Percentiles rank a stretch among this genome's conserved stretches.
phyloP scores from a whole-genome alignment of 2,329 filamentous ascomycete species.

The Pleomassaria siparia region DNA sequence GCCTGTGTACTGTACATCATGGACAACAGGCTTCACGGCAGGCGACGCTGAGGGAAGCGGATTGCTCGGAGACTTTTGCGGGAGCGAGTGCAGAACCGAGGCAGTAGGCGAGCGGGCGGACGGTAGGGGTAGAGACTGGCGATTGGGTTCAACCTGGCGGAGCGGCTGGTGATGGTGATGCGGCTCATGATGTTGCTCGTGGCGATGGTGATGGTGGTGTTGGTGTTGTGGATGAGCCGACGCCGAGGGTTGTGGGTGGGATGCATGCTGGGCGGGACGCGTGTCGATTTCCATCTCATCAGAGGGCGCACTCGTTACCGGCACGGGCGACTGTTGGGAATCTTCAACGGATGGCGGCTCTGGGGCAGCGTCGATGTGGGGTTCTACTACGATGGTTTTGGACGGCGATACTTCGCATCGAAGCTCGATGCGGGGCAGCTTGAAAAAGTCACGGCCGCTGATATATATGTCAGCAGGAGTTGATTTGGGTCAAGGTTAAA shows the following conservation, averaged over 20 bases:
- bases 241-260: conserved; percentile 19
- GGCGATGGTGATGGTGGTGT: conserved; percentile 16
- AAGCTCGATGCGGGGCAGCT: conserved; percentile 42
- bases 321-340: conserved; percentile 20
- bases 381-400: conserved; percentile 28
- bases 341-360: conserved; percentile 21
- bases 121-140: conserved; percentile 18
- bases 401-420: conserved; percentile 34
- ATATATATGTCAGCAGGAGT: conserved; percentile 14
- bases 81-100: conserved; percentile 12
- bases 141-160: conserved; percentile 21
- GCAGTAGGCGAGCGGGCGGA: conserved; percentile 20
- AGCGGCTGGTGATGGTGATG: conserved; percentile 14
- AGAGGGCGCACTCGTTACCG: conserved; percentile 7
- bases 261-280: conserved; percentile 16
- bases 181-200: conserved; percentile 11
- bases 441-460: conserved; percentile 44
- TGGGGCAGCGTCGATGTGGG: conserved; percentile 24
- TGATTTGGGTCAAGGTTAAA: neutral
- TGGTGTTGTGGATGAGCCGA: conserved; percentile 18
- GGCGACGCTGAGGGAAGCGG: conserved; percentile 16
- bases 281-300: conserved; percentile 35
- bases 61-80: conserved; percentile 21
- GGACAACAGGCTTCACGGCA: conserved; percentile 16
- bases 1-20: conserved; percentile 17